phyloP scores from a whole-genome alignment of 257 asterid species.

The Nemophila menziesii region DNA sequence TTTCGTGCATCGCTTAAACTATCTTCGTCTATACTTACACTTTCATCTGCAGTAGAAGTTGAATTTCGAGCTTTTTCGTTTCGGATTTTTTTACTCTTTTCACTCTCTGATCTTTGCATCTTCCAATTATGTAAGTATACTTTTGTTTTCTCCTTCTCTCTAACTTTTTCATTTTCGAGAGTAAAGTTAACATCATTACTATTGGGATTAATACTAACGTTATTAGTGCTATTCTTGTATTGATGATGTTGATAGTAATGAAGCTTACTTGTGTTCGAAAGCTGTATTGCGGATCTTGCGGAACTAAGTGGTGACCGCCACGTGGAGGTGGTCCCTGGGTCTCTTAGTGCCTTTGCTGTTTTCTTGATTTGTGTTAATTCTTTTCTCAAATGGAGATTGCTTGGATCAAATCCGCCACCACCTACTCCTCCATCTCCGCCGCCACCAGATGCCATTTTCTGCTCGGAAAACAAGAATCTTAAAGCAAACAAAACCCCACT shows the following conservation, averaged over 20 bases:
- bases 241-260: conserved; percentile 49
- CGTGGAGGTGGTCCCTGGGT: conserved; percentile 87
- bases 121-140: conserved; percentile 82
- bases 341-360: conserved; percentile 72
- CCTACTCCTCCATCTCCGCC: conserved; percentile 17
- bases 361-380: conserved; percentile 83
- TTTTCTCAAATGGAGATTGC: conserved; percentile 91
- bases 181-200: conserved; percentile 17
- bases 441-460: conserved; percentile 21
- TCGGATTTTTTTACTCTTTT: conserved; percentile 44
- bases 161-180: conserved; percentile 15
- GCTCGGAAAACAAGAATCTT: conserved; percentile 5
- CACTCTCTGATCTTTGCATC: conserved; percentile 70
- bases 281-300: conserved; percentile 53
- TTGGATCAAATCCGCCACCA: conserved; percentile 53
- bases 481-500: not conserved
- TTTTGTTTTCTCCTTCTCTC: conserved; percentile 38
- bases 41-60: conserved; percentile 37
- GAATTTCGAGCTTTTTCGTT: conserved; percentile 35
- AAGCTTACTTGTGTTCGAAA: conserved; percentile 20
- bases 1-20: conserved; percentile 50
- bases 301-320: conserved; percentile 75
- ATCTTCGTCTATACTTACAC: conserved; percentile 24
- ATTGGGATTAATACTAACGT: conserved; percentile 5
- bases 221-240: conserved; percentile 7